Percentiles rank a stretch among this genome's conserved stretches.
Evolutionary conservation across 495 filamentous ascomycete genomes (phyloP).

Genomic region (Daldinia bambusicola): DNA sequence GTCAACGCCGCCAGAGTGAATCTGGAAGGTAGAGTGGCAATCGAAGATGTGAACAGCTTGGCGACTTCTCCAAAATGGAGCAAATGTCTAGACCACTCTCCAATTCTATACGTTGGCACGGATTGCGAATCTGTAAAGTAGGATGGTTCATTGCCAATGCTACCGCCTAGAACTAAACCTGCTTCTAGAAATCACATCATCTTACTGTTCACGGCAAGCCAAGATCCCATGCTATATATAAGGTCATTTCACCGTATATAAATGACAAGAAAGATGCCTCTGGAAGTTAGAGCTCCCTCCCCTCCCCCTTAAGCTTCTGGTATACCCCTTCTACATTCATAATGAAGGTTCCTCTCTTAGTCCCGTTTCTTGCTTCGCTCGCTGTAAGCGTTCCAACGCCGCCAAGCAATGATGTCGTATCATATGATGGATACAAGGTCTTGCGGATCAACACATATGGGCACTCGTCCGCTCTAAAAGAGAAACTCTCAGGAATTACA

Average conservation of each 20-base stretch:
- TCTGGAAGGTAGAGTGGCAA: slow-evolving; percentile 28
- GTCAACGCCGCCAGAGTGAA: slow-evolving; percentile 19
- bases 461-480: slow-evolving; percentile 35
- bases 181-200: background rate
- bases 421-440: slow-evolving; percentile 57
- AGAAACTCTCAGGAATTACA: slow-evolving; percentile 46
- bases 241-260: background rate
- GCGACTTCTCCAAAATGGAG: slow-evolving; percentile 11
- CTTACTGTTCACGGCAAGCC: background rate
- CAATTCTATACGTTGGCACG: background rate
- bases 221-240: background rate
- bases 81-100: background rate
- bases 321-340: background rate
- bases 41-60: slow-evolving; percentile 23
- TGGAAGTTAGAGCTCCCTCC: background rate
- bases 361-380: background rate
- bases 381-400: slow-evolving; percentile 6
- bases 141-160: background rate
- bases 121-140: background rate
- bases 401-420: slow-evolving; percentile 10
- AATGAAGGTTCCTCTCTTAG: background rate
- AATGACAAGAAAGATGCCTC: background rate
- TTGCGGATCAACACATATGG: slow-evolving; percentile 47
- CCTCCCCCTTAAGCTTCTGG: background rate
- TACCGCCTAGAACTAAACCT: background rate